phyloP scores from a whole-genome alignment of 176 grass and related monocot species.

The Carex littledalei region DNA sequence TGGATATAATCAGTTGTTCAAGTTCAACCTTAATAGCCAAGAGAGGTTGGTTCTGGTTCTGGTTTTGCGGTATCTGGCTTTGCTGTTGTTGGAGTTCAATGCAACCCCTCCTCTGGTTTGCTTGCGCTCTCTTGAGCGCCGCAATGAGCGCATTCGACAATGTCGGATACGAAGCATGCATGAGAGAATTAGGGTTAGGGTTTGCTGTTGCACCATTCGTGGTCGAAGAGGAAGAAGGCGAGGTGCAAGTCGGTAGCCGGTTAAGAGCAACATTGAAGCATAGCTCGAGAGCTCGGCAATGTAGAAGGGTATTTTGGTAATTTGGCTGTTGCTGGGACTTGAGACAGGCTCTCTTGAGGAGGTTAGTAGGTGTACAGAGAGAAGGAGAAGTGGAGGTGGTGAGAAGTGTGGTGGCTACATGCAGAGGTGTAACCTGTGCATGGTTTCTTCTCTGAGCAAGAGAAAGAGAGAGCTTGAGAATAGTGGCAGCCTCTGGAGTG shows the following conservation, averaged over 20 bases:
- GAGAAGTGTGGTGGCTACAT: slow-evolving; percentile 74
- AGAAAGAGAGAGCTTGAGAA: slow-evolving; percentile 71
- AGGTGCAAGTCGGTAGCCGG: slow-evolving; percentile 43
- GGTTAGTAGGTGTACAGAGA: slow-evolving; percentile 22
- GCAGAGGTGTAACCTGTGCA: slow-evolving; percentile 86
- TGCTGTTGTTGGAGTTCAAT: slow-evolving; percentile 54
- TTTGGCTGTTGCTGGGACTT: slow-evolving; percentile 40
- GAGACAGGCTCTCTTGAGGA: slow-evolving; percentile 73
- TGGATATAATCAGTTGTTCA: slow-evolving; percentile 82
- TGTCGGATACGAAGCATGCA: slow-evolving; percentile 53
- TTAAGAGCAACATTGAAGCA: slow-evolving; percentile 97
- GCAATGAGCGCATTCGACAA: slow-evolving; percentile 89
- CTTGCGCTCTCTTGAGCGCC: slow-evolving; percentile 87
- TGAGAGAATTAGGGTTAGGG: slow-evolving; percentile 35
- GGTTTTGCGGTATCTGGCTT: slow-evolving; percentile 11
- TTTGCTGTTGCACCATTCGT: neutral
- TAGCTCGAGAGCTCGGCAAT: slow-evolving; percentile 82
- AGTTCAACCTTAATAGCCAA: slow-evolving; percentile 78
- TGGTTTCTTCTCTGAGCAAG: slow-evolving; percentile 66
- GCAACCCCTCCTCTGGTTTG: slow-evolving; percentile 87
- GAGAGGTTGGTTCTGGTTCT: slow-evolving; percentile 43
- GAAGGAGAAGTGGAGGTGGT: slow-evolving; percentile 26
- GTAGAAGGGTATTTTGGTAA: slow-evolving; percentile 37
- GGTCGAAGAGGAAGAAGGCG: slow-evolving; percentile 33
- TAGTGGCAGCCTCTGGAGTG: slow-evolving; percentile 86